Percentiles rank a stretch among this genome's conserved stretches.
Conservation (phyloP, 805 yeast genomes). For the Saturnispora sanitii region DNA sequence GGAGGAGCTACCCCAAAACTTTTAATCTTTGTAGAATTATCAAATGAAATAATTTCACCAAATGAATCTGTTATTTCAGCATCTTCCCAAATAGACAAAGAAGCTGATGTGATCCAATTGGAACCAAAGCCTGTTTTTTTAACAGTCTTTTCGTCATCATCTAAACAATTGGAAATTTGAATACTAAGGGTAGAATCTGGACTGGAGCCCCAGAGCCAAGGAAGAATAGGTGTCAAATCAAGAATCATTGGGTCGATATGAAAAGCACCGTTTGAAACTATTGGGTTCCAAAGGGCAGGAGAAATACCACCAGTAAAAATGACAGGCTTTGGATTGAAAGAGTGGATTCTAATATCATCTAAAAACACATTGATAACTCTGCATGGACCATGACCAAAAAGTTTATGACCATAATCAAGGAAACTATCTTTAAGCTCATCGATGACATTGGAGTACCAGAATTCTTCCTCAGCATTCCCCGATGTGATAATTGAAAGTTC, state of each 20-base stretch:
- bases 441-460: conserved; percentile 62
- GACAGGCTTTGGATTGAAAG: conserved; percentile 60
- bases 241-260: conserved; percentile 63
- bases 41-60: conserved; percentile 29
- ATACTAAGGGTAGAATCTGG: conserved; percentile 32
- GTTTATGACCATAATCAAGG: conserved; percentile 28
- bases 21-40: conserved; percentile 25
- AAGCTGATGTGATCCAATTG: conserved; percentile 55
- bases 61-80: conserved; percentile 28
- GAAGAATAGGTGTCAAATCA: conserved; percentile 62
- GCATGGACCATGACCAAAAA: conserved; percentile 61
- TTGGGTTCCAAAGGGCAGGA: conserved; percentile 74
- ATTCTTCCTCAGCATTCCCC: conserved; percentile 75
- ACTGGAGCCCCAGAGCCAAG: conserved; percentile 51
- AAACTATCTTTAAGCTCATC: conserved; percentile 39
- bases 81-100: conserved; percentile 45
- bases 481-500: conserved; percentile 51
- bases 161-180: conserved; percentile 44
- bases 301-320: conserved; percentile 76
- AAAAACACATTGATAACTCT: conserved; percentile 56
- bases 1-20: conserved; percentile 31
- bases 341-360: conserved; percentile 48
- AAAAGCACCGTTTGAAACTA: conserved; percentile 64
- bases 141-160: conserved; percentile 26
- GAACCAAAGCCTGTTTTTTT: conserved; percentile 31